Conservation (phyloP, 208 protist genomes). For the Leishmania arabica region DNA sequence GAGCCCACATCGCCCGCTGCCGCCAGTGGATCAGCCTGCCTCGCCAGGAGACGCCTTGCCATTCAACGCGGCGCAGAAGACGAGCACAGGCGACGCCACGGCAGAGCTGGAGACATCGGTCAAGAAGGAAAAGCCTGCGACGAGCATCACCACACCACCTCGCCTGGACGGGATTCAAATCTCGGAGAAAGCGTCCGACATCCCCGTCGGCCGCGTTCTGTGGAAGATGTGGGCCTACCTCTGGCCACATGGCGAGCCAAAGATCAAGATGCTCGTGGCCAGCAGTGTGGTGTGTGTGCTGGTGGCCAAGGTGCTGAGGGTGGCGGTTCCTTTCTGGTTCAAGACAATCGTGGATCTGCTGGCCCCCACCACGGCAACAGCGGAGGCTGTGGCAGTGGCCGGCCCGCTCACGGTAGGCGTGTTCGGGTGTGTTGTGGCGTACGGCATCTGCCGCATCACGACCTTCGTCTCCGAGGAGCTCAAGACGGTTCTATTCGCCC, state of each 20-base stretch:
- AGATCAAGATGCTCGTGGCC: slow-evolving; percentile 72
- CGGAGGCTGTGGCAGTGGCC: slow-evolving; percentile 29
- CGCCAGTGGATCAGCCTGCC: not conserved
- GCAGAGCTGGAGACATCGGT: not conserved
- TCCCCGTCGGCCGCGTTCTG: slow-evolving; percentile 78
- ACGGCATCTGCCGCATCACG: slow-evolving; percentile 81
- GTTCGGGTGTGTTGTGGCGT: slow-evolving; percentile 85
- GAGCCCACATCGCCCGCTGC: not conserved
- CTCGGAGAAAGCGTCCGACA: slow-evolving; percentile 47
- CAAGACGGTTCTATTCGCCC: slow-evolving; percentile 90
- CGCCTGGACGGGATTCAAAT: slow-evolving; percentile 47
- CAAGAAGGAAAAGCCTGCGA: not conserved
- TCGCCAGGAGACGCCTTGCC: not conserved
- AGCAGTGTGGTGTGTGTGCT: slow-evolving; percentile 82
- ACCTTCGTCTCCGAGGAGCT: slow-evolving; percentile 85
- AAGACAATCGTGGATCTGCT: slow-evolving; percentile 88
- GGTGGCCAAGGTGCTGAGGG: slow-evolving; percentile 79
- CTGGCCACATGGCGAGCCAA: slow-evolving; percentile 73
- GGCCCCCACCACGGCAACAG: slow-evolving; percentile 43
- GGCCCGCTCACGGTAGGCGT: slow-evolving; percentile 71
- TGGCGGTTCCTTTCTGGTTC: slow-evolving; percentile 92
- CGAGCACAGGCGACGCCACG: not conserved
- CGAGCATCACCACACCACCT: slow-evolving; percentile 3
- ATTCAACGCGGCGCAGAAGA: not conserved
- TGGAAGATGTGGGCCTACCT: slow-evolving; percentile 77